Evolutionary conservation across 1,139 yeast genomes (phyloP), one percentile per base, ranked within the genome.

Genomic region (Yamadazyma triangularis): DNA sequence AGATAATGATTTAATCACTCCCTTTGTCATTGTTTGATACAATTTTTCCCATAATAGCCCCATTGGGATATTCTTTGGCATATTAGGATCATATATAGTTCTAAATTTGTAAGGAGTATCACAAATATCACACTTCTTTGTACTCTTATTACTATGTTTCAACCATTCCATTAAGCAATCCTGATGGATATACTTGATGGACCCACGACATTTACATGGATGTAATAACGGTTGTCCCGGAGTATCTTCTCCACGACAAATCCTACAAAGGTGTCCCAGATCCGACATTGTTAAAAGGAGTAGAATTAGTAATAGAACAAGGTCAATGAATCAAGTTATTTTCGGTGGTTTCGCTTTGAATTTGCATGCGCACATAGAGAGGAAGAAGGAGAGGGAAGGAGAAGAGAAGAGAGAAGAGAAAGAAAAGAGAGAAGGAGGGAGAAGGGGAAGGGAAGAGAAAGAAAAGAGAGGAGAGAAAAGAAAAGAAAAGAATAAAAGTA

Each of bases 141-240:
- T 66, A 30, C 75, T 67, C 39, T 75, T 70, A 28, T 84, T 76
- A 43, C 79, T 77, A 47, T 66, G 73, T 35, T 69, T 70, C 24
- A 91, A 69, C 99, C 99, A 91, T 50, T 87, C 95, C 47, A 80
- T 64, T 29, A 91, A 61, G 59, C 98, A 91, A 30, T 82, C 93
- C 54, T 91, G 95, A 57, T 91, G 99, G 34, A 91, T 86, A 50
- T 79, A 88, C 53, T 84, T 84, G 51, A 91, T 93, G 18, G 95
- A 83, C 2, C 99, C 99, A 37, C 88, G 73, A 57, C 98, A 91
- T 49, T 77, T 80, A 58, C 99, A 91, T 2, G 99, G 98, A 56
- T 86, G 91, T 41, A 75, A 82, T 30, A 91, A 64, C 3, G 96
- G 96, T 42, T 86, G 91, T 1, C 72, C 75, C 0, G 60, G 62